A percentile compares a stretch with the other conserved stretches of the same genome.
Evolutionary conservation across 352 stramenopile genomes (phyloP).

Genomic region (Pythium rishiriense): DNA sequence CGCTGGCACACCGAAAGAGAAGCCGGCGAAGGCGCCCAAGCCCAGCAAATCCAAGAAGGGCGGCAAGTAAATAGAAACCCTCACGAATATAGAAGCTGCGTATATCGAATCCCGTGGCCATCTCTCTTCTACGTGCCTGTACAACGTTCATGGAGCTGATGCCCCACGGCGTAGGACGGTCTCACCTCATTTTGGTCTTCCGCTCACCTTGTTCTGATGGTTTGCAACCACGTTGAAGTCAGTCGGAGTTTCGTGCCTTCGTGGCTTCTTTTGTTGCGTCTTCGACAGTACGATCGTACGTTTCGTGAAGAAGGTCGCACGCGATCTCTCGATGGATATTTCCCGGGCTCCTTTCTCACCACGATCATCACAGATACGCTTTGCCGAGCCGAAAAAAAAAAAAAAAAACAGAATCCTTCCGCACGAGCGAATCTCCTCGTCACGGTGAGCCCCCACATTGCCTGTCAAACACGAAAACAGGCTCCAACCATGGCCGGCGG

Average conservation of each 20-base stretch:
- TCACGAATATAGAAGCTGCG: background rate
- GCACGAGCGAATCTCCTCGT: no score
- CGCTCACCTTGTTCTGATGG: slow-evolving; percentile 17
- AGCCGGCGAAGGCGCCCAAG: slow-evolving; percentile 5
- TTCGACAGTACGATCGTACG: slow-evolving; percentile 3
- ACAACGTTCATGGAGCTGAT: no score
- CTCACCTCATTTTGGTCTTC: slow-evolving; percentile 10
- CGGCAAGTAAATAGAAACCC: slow-evolving; percentile 15
- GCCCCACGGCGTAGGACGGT: background rate
- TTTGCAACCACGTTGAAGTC: slow-evolving; percentile 19
- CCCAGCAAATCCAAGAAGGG: slow-evolving; percentile 14
- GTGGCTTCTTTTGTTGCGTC: slow-evolving; percentile 16
- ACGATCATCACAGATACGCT: background rate
- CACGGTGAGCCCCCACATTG: no score
- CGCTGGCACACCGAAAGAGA: background rate
- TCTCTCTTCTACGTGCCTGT: background rate
- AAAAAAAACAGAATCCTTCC: slow-evolving; percentile 1
- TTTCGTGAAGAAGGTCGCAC: slow-evolving; percentile 5
- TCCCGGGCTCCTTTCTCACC: background rate
- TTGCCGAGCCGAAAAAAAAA: background rate
- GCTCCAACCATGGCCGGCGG: slow-evolving; percentile 4
- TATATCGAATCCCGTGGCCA: background rate
- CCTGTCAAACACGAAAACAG: no score
- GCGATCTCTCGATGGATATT: background rate
- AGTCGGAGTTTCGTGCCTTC: background rate